These are phyloP conservation scores for Geum urbanum DNA, from an alignment of 306 rosid genomes.

Conservation along the genomic window DNA sequence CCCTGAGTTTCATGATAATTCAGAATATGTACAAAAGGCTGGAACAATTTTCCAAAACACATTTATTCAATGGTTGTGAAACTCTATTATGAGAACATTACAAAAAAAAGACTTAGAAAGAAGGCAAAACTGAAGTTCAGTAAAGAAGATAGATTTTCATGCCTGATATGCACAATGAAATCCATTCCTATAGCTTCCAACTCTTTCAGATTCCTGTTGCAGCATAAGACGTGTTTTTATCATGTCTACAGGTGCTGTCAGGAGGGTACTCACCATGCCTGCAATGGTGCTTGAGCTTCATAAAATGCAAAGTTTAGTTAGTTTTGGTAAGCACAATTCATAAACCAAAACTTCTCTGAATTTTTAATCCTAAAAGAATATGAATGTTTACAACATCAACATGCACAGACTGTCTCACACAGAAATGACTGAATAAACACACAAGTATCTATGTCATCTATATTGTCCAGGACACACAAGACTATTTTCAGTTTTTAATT, in stretches of 20 bases:
- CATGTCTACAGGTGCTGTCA: constrained; percentile 92
- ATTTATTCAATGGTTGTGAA: background rate
- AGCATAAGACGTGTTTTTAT: constrained; percentile 95
- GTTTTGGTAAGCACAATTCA: constrained; percentile 18
- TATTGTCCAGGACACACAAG: background rate
- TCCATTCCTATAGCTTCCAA: constrained; percentile 60
- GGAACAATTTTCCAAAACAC: background rate
- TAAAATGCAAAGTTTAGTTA: constrained; percentile 29
- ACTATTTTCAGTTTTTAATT: background rate
- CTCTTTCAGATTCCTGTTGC: constrained; percentile 59
- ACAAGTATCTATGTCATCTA: constrained; percentile 1
- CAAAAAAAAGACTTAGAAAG: background rate
- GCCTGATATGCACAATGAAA: constrained; percentile 89
- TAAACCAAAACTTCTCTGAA: background rate
- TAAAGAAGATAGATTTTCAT: constrained; percentile 2
- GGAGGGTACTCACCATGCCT: constrained; percentile 64
- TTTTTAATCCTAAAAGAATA: background rate
- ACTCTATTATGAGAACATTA: background rate
- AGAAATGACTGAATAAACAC: background rate
- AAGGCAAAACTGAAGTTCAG: background rate
- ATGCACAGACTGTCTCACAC: background rate
- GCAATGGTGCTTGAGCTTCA: constrained; percentile 82
- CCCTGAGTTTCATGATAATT: background rate
- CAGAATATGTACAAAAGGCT: background rate
- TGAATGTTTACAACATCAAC: background rate